Evolutionary conservation across 352 stramenopile species (phyloP), one percentile per base, ranked within the genome.

Genomic region (Pythium coloratum): DNA sequence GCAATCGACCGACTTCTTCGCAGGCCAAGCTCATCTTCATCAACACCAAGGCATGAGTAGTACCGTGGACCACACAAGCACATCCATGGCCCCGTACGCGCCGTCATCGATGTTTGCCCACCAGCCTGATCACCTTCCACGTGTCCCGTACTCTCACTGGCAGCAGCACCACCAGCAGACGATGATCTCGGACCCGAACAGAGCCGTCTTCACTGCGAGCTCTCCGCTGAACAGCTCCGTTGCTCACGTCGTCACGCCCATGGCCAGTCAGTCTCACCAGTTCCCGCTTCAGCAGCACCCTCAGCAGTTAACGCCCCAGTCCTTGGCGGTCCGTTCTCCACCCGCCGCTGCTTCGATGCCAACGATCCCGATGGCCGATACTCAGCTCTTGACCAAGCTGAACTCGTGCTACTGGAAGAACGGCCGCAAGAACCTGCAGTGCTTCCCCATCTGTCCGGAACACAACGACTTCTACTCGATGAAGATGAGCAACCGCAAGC

Each of bases 391-490:
- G 61, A 92, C 84, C 18, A 70, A 64, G 7, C 66, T 92, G 40
- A 92, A 84, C 67, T 65, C 80, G 56, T 90, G 84, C 60, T 96
- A 96, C 71, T 96, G 88, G 88, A 94, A 95, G 64, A 96, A 96
- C 65, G 89, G 89, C 10, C 86, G 89, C 34, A 96, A 96, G 70
- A 96, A 96, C 64, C 57, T 96, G 50, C 89, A 96, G 67, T 96
- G 89, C 63, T 96, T 96, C 60, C 89, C 89, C 9, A 77, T 80
- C 3, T 96, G 89, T 36, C 88, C 88, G 18, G 88, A 96, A 62
- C 86, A 94, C 67, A 80, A 89, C 62, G 89, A 96, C 69, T 96
- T 96, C 30, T 95, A 92, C 74, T 92, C 85, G 6, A 94, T 94
- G 86, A 94, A 93, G 75, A 93, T 94, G 76, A 93, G 91, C 72